Evolutionary conservation across 768 basidiomycete genomes (phyloP).

Genomic region (Trametes cubensis): DNA sequence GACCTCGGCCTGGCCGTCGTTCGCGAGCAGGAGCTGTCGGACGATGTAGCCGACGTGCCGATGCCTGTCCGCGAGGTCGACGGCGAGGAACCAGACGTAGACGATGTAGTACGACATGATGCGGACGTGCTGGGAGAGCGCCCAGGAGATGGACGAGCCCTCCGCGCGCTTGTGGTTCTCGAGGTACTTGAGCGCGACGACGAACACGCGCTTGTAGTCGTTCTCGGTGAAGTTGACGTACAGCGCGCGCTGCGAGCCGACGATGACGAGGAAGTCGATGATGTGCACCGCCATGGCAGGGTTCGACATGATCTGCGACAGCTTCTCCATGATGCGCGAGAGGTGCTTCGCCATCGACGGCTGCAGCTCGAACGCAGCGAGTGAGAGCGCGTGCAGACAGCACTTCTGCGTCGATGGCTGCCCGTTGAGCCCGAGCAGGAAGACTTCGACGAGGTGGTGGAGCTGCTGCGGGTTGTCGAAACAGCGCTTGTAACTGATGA

Average conservation of each 20-base stretch:
- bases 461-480: conserved; percentile 64
- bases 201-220: conserved; percentile 93
- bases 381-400: conserved; percentile 85
- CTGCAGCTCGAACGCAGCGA: conserved; percentile 86
- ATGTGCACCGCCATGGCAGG: conserved; percentile 95
- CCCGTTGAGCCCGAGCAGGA: conserved; percentile 69
- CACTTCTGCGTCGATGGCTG: conserved; percentile 81
- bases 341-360: conserved; percentile 79
- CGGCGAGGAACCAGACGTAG: conserved; percentile 92
- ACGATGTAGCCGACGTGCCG: conserved; percentile 85
- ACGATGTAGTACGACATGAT: conserved; percentile 88
- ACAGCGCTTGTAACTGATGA: conserved; percentile 83
- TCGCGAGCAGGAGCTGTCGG: conserved; percentile 82
- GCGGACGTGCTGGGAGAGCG: conserved; percentile 88
- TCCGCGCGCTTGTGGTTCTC: conserved; percentile 80
- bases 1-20: conserved; percentile 68
- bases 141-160: conserved; percentile 71
- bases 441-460: conserved; percentile 73
- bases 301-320: conserved; percentile 93
- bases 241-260: conserved; percentile 77
- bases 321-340: conserved; percentile 79
- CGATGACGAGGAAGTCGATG: conserved; percentile 84
- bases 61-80: conserved; percentile 80
- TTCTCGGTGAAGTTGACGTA: conserved; percentile 90
- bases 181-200: conserved; percentile 91